These are phyloP conservation scores for Xylaria telfairii DNA, from an alignment of 495 filamentous ascomycete species.

Conservation along the genomic window DNA sequence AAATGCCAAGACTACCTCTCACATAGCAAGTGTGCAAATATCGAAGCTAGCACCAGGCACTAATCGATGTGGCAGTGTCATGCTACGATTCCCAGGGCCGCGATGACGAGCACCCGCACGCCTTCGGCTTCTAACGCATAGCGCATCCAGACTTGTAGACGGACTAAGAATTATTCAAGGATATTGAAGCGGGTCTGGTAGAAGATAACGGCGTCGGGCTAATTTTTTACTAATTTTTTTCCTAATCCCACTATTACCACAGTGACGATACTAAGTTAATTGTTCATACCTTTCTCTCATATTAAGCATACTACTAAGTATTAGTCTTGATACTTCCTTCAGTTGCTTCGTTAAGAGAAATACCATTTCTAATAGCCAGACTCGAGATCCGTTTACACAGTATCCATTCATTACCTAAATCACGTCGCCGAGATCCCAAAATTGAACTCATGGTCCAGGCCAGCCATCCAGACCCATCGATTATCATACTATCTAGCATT, in stretches of 20 bases:
- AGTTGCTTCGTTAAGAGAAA: background rate
- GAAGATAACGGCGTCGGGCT: slow-evolving; percentile 13
- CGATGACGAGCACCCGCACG: background rate
- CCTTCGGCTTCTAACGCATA: background rate
- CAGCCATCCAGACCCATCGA: background rate
- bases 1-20: background rate
- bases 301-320: background rate
- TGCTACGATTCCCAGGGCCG: background rate
- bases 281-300: background rate
- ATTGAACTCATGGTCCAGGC: background rate
- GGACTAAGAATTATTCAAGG: background rate
- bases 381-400: background rate
- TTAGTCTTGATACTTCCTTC: background rate
- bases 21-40: background rate
- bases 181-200: slow-evolving; percentile 29
- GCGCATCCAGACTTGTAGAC: background rate
- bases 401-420: background rate
- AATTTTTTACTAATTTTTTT: slow-evolving; percentile 24
- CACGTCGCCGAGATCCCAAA: background rate
- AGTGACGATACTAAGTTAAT: background rate
- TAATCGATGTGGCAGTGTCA: background rate
- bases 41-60: background rate
- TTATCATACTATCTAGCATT: background rate
- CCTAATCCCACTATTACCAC: slow-evolving; percentile 19
- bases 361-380: background rate